Evolutionary conservation across 2,329 filamentous ascomycete genomes (phyloP).

Genomic region (Geosmithia morbida): DNA sequence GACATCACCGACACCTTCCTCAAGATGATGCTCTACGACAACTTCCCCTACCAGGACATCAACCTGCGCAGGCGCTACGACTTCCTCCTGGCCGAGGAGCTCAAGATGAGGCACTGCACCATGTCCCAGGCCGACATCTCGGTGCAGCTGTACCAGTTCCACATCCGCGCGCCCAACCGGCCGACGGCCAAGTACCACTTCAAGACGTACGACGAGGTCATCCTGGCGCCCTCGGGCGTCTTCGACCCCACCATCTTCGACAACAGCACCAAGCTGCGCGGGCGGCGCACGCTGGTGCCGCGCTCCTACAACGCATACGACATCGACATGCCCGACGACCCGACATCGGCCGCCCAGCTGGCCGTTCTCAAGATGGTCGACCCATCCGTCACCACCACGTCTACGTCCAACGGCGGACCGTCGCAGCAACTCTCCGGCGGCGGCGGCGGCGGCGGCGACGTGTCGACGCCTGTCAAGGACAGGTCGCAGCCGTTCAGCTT

Average conservation of each 20-base stretch:
- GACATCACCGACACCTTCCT: slow-evolving; percentile 92
- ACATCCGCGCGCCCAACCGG: slow-evolving; percentile 75
- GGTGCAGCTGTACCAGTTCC: slow-evolving; percentile 79
- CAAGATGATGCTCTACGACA: slow-evolving; percentile 95
- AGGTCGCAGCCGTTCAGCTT: slow-evolving; percentile 54
- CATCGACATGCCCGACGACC: slow-evolving; percentile 74
- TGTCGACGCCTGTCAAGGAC: slow-evolving; percentile 48
- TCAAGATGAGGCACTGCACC: slow-evolving; percentile 87
- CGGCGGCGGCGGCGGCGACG: slow-evolving; percentile 13
- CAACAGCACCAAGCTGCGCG: slow-evolving; percentile 61
- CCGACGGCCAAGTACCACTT: slow-evolving; percentile 88
- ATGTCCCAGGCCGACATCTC: slow-evolving; percentile 83
- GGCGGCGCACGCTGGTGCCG: slow-evolving; percentile 68
- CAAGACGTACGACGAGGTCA: slow-evolving; percentile 94
- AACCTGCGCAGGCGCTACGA: slow-evolving; percentile 84
- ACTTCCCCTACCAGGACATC: slow-evolving; percentile 91
- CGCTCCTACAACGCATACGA: slow-evolving; percentile 93
- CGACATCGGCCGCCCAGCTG: slow-evolving; percentile 69
- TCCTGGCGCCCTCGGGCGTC: slow-evolving; percentile 89
- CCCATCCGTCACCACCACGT: slow-evolving; percentile 29
- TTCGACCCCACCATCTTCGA: slow-evolving; percentile 85
- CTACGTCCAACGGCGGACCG: slow-evolving; percentile 19
- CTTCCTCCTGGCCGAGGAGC: slow-evolving; percentile 82
- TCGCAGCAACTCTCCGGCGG: slow-evolving; percentile 11
- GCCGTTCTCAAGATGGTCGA: slow-evolving; percentile 46